A percentile compares a stretch with the other conserved stretches of the same genome.
Conservation (phyloP, 768 basidiomycete genomes). For the Psilocybe subaeruginosa region DNA sequence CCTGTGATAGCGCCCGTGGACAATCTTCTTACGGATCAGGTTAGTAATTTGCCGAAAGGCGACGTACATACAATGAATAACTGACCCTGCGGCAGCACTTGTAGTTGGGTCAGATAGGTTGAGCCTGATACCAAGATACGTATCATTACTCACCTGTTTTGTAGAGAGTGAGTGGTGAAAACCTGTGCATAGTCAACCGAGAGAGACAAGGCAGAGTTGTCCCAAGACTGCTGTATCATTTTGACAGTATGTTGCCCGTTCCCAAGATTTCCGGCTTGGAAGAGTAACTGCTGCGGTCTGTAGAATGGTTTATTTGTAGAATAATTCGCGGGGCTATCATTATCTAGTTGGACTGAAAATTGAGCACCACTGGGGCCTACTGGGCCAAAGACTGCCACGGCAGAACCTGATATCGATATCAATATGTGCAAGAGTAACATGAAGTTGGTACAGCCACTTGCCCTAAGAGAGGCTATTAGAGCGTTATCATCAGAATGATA, state of each 20-base stretch:
- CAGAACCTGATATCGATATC: slow-evolving; percentile 21
- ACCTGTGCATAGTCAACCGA: slow-evolving; percentile 35
- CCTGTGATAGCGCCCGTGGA: slow-evolving; percentile 16
- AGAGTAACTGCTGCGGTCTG: slow-evolving; percentile 31
- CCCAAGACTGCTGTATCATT: slow-evolving; percentile 21
- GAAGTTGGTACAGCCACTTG: neutral
- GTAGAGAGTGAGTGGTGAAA: slow-evolving; percentile 27
- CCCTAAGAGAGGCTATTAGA: neutral
- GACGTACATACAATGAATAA: neutral
- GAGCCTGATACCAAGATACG: neutral
- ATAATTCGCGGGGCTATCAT: slow-evolving; percentile 17
- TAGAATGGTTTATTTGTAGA: slow-evolving; percentile 22
- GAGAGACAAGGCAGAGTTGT: slow-evolving; percentile 18
- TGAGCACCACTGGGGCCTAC: slow-evolving; percentile 32
- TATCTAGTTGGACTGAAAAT: slow-evolving; percentile 34
- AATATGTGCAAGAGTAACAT: neutral
- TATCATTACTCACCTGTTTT: slow-evolving; percentile 13
- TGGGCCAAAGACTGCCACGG: slow-evolving; percentile 40
- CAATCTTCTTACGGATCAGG: slow-evolving; percentile 2
- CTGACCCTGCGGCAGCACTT: neutral
- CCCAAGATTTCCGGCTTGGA: slow-evolving; percentile 28
- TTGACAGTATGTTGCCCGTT: slow-evolving; percentile 34
- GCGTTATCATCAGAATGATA: neutral
- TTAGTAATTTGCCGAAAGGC: neutral
- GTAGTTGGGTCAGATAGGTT: neutral